phyloP scores from a whole-genome alignment of 306 rosid species.

The Cicer judaicum region DNA sequence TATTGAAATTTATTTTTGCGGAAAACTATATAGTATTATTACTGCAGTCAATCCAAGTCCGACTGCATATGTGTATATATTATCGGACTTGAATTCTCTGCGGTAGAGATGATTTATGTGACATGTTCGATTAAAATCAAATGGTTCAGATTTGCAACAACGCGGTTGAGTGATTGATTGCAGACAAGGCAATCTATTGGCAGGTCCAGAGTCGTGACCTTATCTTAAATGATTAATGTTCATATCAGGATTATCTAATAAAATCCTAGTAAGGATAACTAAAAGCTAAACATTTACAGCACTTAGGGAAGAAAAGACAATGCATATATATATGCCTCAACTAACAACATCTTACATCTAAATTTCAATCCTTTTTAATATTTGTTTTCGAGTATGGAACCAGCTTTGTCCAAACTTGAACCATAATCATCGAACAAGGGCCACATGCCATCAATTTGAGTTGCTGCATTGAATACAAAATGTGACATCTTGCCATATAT shows the following conservation, averaged over 20 bases:
- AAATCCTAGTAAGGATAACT: conserved; percentile 36
- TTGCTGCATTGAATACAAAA: conserved; percentile 16
- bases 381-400: conserved; percentile 47
- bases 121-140: background rate
- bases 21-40: background rate
- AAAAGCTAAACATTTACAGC: conserved; percentile 33
- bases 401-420: conserved; percentile 28
- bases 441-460: conserved; percentile 49
- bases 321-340: conserved; percentile 27
- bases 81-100: background rate
- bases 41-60: background rate
- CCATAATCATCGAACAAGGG: conserved; percentile 50
- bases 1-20: too few species aligned
- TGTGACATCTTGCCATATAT: conserved; percentile 30
- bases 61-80: background rate
- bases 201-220: conserved; percentile 37
- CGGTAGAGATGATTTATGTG: background rate
- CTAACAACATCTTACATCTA: conserved; percentile 31
- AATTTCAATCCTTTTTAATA: conserved; percentile 20
- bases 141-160: background rate
- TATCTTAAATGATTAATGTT: conserved; percentile 47
- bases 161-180: background rate
- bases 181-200: background rate
- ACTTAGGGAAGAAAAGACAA: conserved; percentile 37
- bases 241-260: conserved; percentile 36